Conservation (phyloP, 1,284 basidiomycete genomes). For the Taiwanofungus camphoratus region DNA sequence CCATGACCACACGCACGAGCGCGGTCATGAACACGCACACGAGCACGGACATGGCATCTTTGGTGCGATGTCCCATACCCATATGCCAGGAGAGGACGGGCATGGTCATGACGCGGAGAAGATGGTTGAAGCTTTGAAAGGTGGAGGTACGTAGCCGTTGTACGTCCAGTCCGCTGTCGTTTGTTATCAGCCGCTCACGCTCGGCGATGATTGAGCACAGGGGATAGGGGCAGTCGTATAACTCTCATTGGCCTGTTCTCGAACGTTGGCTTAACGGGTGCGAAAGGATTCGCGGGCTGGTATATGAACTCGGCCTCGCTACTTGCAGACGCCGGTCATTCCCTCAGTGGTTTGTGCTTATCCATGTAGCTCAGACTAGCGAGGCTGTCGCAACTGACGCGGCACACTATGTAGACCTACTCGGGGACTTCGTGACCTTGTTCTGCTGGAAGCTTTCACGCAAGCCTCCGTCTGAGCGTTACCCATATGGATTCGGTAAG, state of each 20-base stretch:
- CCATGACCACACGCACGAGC: conserved; percentile 23
- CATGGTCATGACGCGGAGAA: conserved; percentile 65
- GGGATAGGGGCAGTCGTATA: conserved; percentile 79
- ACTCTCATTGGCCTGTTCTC: conserved; percentile 83
- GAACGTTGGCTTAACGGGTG: conserved; percentile 78
- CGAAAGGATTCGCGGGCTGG: conserved; percentile 85
- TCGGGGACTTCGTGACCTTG: conserved; percentile 91
- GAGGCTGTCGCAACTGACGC: no score
- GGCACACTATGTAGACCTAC: conserved; percentile 48
- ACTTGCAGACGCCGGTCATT: conserved; percentile 93
- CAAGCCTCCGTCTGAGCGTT: conserved; percentile 67
- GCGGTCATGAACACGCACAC: conserved; percentile 33
- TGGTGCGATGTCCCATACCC: conserved; percentile 43
- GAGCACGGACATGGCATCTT: conserved; percentile 57
- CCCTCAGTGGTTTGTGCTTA: conserved; percentile 89
- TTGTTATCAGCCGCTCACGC: no score
- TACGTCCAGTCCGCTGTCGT: conserved; percentile 10
- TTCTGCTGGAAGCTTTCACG: conserved; percentile 89
- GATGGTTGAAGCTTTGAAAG: conserved; percentile 66
- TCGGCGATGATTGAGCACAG: no score
- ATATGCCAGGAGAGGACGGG: conserved; percentile 61
- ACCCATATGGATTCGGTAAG: conserved; percentile 90
- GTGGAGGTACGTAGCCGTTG: conserved; percentile 44
- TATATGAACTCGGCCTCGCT: conserved; percentile 87
- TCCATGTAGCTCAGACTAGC: no score